Base-by-base conservation (phyloP, 805 yeast genomes). In the Monosporozyma servazzii region DNA sequence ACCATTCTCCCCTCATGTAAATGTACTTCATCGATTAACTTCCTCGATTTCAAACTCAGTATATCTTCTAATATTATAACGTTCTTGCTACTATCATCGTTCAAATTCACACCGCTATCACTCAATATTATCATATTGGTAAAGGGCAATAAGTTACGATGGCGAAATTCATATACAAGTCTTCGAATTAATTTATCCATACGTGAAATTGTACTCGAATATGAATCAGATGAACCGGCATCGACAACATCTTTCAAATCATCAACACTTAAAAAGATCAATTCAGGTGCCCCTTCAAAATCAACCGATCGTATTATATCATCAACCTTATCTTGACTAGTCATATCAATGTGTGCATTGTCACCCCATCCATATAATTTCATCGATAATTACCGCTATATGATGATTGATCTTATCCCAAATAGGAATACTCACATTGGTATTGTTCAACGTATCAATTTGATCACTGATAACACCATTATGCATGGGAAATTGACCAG, bases 41-140 rank as follows among this genome's bases (percentile, higher is more conserved):
- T 21, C 20, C 10, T 30, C 8, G 10, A 11, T 25, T 40, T 39
- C 9, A 9, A 11, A 9, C 11, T 17, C 6, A 47, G 13, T 23
- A 53, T 9, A 7, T 42, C 29, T 29, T 37, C 20, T 5, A 47
- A 30, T 15, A 23, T 11, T 4, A 48, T 41, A 1, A 43, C 25
- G 10, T 40, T n/a, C n/a, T n/a, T 45, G 5, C 1, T 23, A 25
- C 15, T n/a, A 13, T 29, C 31, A 3, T 18, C 29, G 27, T 25
- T 5, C 27, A 20, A 17, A 3, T 25, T 9, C 91, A 0, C 95
- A 84, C 96, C 96, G 64, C 89, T 96, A 65, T 90, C 96, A 45
- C 96, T 86, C 3, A 90, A 85, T 43, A 90, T 70, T 0, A 91
- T 68, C 20, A 90, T 68, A 63, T 91, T 90, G 18, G 85, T 86